These are phyloP conservation scores for Cutaneotrichosporon mucoides DNA, from an alignment of 1,284 basidiomycete species.

Conservation along the genomic window DNA sequence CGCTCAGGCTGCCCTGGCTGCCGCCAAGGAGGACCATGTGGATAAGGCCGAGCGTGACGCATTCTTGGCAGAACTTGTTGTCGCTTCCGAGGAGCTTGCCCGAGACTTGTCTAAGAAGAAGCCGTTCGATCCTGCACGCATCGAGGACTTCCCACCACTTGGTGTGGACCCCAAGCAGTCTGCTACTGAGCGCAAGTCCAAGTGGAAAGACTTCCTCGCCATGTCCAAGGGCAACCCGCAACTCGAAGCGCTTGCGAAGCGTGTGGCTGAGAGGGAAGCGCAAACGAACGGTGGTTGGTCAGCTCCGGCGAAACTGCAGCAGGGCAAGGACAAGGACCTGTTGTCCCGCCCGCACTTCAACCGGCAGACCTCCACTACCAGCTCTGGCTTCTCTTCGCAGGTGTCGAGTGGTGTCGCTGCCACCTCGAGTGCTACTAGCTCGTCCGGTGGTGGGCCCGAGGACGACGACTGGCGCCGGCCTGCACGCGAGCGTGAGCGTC, in stretches of 20 bases:
- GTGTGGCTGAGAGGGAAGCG: slow-evolving; percentile 43
- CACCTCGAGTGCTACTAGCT: slow-evolving; percentile 2
- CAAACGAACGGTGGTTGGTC: slow-evolving; percentile 36
- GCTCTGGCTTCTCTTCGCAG: slow-evolving; percentile 27
- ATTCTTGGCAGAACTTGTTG: slow-evolving; percentile 63
- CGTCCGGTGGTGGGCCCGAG: slow-evolving; percentile 19
- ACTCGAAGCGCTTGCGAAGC: slow-evolving; percentile 42
- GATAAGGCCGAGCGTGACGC: slow-evolving; percentile 40
- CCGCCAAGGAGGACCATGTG: slow-evolving; percentile 22
- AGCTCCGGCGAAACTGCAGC: slow-evolving; percentile 48
- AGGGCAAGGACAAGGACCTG: not conserved
- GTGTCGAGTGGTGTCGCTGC: slow-evolving; percentile 19
- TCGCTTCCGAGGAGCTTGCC: slow-evolving; percentile 73
- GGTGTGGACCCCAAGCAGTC: slow-evolving; percentile 40
- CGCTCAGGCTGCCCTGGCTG: slow-evolving; percentile 44
- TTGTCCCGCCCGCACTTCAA: not conserved
- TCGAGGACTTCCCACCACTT: slow-evolving; percentile 46
- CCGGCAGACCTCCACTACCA: slow-evolving; percentile 18
- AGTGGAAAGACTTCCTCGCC: slow-evolving; percentile 47
- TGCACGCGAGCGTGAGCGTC: slow-evolving; percentile 11
- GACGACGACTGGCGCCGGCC: slow-evolving; percentile 33
- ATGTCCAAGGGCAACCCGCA: slow-evolving; percentile 44
- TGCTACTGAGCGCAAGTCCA: slow-evolving; percentile 43
- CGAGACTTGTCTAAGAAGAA: slow-evolving; percentile 60
- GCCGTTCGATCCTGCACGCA: slow-evolving; percentile 27